These are phyloP conservation scores for Tremellales sp. DNA, from an alignment of 1,284 basidiomycete species.

Conservation along the genomic window DNA sequence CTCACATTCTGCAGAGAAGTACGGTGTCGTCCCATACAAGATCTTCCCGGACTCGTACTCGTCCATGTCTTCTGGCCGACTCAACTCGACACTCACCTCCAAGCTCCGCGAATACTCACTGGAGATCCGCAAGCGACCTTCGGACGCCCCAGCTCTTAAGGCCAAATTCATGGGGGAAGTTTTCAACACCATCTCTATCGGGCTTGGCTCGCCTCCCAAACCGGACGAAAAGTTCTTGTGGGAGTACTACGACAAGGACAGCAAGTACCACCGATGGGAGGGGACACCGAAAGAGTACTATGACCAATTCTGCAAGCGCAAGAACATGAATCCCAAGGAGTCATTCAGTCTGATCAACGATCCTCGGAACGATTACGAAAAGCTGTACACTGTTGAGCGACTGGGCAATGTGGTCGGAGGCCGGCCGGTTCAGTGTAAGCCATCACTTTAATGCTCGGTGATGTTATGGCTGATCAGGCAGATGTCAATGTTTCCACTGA, in stretches of 20 bases:
- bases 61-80: conserved; percentile 65
- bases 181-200: conserved; percentile 80
- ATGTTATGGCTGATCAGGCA: conserved; percentile 39
- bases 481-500: conserved; percentile 85
- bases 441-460: no score
- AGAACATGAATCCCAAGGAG: conserved; percentile 51
- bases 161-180: conserved; percentile 77
- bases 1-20: conserved; percentile 52
- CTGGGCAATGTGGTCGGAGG: conserved; percentile 90
- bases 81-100: conserved; percentile 76
- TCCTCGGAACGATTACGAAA: conserved; percentile 75
- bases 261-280: conserved; percentile 67
- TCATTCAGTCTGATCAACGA: conserved; percentile 93
- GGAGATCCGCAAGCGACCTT: conserved; percentile 57
- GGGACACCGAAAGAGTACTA: conserved; percentile 79
- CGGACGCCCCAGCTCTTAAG: conserved; percentile 56
- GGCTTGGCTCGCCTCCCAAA: conserved; percentile 75
- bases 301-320: conserved; percentile 45
- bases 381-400: conserved; percentile 87
- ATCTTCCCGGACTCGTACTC: conserved; percentile 83
- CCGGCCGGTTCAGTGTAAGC: conserved; percentile 71
- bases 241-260: conserved; percentile 81
- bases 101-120: conserved; percentile 89
- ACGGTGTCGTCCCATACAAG: conserved; percentile 76
- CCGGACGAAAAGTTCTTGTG: conserved; percentile 71